Conservation (phyloP, 768 basidiomycete species). For the Favolaschia claudopus region DNA sequence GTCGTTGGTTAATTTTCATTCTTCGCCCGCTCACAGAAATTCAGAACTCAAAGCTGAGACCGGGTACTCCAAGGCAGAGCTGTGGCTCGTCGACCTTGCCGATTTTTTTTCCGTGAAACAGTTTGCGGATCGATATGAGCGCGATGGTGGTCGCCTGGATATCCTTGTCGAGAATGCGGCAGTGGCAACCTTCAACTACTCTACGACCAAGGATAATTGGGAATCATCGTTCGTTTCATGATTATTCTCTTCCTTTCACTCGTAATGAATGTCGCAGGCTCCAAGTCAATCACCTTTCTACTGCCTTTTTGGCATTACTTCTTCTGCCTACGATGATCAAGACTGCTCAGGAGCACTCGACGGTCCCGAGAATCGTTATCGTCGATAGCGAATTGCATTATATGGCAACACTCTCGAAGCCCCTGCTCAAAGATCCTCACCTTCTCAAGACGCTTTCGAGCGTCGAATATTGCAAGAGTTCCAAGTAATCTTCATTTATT, state of each 20-base stretch:
- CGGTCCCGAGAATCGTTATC: constrained; percentile 47
- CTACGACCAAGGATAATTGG: constrained; percentile 27
- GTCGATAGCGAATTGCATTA: constrained; percentile 54
- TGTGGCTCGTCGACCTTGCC: constrained; percentile 31
- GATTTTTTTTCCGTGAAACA: constrained; percentile 24
- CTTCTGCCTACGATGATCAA: constrained; percentile 51
- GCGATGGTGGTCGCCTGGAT: too few relatives aligned
- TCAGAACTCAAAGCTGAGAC: constrained; percentile 9
- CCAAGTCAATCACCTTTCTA: constrained; percentile 56
- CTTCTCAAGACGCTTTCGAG: constrained; percentile 41
- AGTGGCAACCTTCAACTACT: background rate
- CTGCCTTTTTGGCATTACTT: constrained; percentile 46
- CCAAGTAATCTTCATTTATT: constrained; percentile 26
- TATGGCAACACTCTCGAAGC: too few relatives aligned
- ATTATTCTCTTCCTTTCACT: too few relatives aligned
- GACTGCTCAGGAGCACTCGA: constrained; percentile 41
- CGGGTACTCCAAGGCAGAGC: constrained; percentile 13
- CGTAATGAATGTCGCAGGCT: too few relatives aligned
- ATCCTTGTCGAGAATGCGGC: constrained; percentile 30
- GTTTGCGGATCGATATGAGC: constrained; percentile 25
- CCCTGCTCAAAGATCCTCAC: too few relatives aligned
- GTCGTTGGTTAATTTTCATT: background rate
- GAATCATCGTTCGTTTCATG: constrained; percentile 25
- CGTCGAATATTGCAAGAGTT: constrained; percentile 37
- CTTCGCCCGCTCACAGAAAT: background rate